These are phyloP conservation scores for Stropharia rugosoannulata DNA, from an alignment of 768 basidiomycete genomes.

Conservation along the genomic window DNA sequence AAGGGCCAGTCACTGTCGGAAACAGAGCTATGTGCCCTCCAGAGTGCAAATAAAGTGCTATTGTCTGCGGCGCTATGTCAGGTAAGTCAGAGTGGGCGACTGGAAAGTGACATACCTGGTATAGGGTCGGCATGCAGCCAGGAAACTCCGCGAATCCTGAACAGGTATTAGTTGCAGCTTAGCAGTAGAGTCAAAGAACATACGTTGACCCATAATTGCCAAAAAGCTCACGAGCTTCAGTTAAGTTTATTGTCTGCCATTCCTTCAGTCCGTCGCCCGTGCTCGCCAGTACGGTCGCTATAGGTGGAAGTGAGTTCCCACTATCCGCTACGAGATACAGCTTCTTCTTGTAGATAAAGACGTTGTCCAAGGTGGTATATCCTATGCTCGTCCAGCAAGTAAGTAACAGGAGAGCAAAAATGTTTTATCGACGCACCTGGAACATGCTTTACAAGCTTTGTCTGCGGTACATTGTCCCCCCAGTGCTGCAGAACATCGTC, in stretches of 20 bases:
- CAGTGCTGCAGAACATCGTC: constrained; percentile 57
- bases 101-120: constrained; percentile 41
- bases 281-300: constrained; percentile 51
- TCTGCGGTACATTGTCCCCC: constrained; percentile 53
- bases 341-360: constrained; percentile 71
- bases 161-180: background rate
- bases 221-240: constrained; percentile 45
- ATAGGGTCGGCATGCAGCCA: constrained; percentile 60
- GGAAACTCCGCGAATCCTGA: constrained; percentile 65
- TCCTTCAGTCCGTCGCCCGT: constrained; percentile 35
- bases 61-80: constrained; percentile 43
- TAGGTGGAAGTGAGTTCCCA: constrained; percentile 55
- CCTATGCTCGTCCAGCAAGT: constrained; percentile 42
- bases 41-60: constrained; percentile 73
- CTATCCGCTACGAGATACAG: constrained; percentile 77
- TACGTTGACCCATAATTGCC: constrained; percentile 57
- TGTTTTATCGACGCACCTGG: constrained; percentile 47
- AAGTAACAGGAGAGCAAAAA: background rate
- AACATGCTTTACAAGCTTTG: constrained; percentile 59
- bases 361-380: constrained; percentile 80
- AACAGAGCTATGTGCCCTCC: constrained; percentile 72
- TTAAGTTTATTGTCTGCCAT: constrained; percentile 59
- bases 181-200: constrained; percentile 15
- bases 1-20: constrained; percentile 52
- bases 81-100: constrained; percentile 4